Base-by-base conservation (phyloP, 1,139 yeast species). In the Candida dubliniensis region DNA sequence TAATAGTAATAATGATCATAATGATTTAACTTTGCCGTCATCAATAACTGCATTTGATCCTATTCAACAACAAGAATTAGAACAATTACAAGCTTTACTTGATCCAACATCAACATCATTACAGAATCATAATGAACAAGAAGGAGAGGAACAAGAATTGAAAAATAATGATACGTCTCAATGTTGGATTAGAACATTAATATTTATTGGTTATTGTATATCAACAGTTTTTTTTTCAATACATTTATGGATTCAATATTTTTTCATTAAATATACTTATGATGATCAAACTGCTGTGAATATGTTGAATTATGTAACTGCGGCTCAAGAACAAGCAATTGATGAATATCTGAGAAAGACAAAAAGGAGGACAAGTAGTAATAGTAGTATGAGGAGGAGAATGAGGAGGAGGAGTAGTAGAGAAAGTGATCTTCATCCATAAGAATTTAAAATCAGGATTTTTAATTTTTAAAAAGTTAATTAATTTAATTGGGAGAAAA, bases 301-400 rank as follows among this genome's bases (percentile, higher is more conserved):
- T 13, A 39, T 44, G 38, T 41, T 45, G 25, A 45, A 48, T 31
- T 41, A 44, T 23, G 51, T 48, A 31, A 43, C 46, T 14, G 40
- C 45, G 23, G 51, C 45, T 10, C 51, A 48, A 32, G 51, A 48
- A 42, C 38, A 38, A 13, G 47, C 51, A 1, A 45, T 48, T 13
- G 46, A 48, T 34, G 46, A 48, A 18, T 48, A 46, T 35, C 36
- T 25, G 14, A 43, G 33, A 18, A 45, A 42, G 14, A 43, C 31
- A 18, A 43, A 42, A 34, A 37, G 37, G 4, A 36, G 32, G 30
- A 24, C 36, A 15, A 36, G 33, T n/a, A 11, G 32, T 14, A 31
- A 25, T 9, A 27, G 7, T 10, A 10, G 8, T 9, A 27, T 7
- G 12, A 30, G 32, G 32, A 7, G 30, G 30, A 4, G 23, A 18